Conservation (phyloP, 331 rosid genomes). For the Malus hybrid region DNA sequence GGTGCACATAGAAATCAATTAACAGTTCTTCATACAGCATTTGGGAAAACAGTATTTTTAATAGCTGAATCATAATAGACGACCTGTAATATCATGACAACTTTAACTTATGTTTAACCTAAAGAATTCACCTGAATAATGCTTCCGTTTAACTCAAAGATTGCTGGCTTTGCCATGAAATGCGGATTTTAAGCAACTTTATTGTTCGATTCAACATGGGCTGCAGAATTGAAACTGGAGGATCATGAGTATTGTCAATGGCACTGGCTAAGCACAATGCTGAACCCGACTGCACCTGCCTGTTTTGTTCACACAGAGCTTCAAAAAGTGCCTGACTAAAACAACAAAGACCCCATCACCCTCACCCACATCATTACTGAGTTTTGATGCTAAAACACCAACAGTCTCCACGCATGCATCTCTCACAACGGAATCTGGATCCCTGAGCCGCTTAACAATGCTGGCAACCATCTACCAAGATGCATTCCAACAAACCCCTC, state of each 20-base stretch:
- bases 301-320: slow-evolving; percentile 74
- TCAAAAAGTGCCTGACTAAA: slow-evolving; percentile 57
- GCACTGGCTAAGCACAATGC: slow-evolving; percentile 58
- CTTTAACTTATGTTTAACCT: background rate
- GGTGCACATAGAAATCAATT: background rate
- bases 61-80: background rate
- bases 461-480: slow-evolving; percentile 50
- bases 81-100: background rate
- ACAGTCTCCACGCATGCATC: slow-evolving; percentile 62
- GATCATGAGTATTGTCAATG: slow-evolving; percentile 50
- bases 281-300: slow-evolving; percentile 61
- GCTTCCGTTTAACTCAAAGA: slow-evolving; percentile 55
- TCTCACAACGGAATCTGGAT: slow-evolving; percentile 59
- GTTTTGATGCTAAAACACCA: slow-evolving; percentile 38
- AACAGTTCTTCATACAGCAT: background rate
- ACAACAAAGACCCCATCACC: slow-evolving; percentile 39
- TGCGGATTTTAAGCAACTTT: slow-evolving; percentile 69
- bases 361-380: slow-evolving; percentile 20
- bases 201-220: slow-evolving; percentile 48
- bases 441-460: slow-evolving; percentile 64
- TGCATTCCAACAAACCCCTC: slow-evolving; percentile 35
- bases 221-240: slow-evolving; percentile 59
- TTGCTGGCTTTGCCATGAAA: slow-evolving; percentile 70
- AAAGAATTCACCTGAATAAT: slow-evolving; percentile 47
- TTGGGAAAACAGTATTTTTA: background rate